Evolutionary conservation across 441 rosid species (phyloP).

Genomic region (Raphanus hybrid): DNA sequence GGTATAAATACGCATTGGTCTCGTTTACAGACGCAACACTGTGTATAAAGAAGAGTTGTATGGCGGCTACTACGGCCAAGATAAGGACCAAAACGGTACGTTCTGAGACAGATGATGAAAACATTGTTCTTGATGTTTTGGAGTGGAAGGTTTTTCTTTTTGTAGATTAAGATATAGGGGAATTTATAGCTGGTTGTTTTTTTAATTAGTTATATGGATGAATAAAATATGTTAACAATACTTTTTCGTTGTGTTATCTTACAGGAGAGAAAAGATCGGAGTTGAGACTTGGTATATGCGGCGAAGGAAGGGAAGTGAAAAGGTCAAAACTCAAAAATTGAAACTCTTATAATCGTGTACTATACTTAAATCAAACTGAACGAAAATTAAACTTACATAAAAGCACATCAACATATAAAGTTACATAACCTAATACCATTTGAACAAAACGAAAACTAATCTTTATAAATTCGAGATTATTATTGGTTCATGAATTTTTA

Average conservation of each 20-base stretch:
- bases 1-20: slow-evolving; percentile 48
- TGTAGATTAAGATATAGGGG: neutral
- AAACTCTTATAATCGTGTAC: no score
- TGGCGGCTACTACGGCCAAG: slow-evolving; percentile 15
- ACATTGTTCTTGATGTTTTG: slow-evolving; percentile 21
- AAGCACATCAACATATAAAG: neutral
- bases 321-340: neutral
- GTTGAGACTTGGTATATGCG: neutral
- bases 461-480: neutral
- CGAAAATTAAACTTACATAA: neutral
- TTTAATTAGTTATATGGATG: neutral
- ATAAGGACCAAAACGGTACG: neutral
- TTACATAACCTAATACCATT: neutral
- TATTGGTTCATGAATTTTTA: neutral
- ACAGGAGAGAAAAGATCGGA: neutral
- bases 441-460: neutral
- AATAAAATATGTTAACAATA: neutral
- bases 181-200: neutral
- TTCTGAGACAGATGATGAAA: slow-evolving; percentile 9
- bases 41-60: slow-evolving; percentile 25
- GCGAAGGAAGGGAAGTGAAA: neutral
- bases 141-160: neutral
- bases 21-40: slow-evolving; percentile 31
- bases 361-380: neutral
- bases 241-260: neutral